Evolutionary conservation across 352 stramenopile species (phyloP), one percentile per base, ranked within the genome.

Genomic region (Phytophthora chlamydospora): DNA sequence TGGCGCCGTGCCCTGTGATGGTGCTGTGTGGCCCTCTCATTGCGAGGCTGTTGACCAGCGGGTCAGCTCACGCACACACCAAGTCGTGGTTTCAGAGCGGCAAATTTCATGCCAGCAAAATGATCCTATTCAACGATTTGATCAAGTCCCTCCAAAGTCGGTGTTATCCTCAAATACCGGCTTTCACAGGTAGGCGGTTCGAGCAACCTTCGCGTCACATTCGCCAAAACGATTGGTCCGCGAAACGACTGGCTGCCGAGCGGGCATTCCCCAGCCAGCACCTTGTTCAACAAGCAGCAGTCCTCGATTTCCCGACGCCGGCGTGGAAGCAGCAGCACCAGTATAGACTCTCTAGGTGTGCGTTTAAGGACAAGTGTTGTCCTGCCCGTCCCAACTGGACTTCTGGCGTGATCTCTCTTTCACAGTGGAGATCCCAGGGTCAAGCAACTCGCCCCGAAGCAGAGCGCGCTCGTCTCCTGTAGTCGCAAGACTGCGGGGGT

Each of bases 401-500:
- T 74, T 88, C 76, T 80, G 77, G 83, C 58, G 79, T 66, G 81
- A 84, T 77, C 83, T 82, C 80, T 78, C 80, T 78, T 93, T 92
- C 85, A 92, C 85, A 92, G 85, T 85, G 74, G 85, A 69, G 83
- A 79, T 91, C 82, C 83, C 80, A 82, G 83, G 75, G 83, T 87
- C 82, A 66, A 88, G 83, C 84, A 74, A 72, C 71, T 92, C 85
- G 81, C 85, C 85, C 85, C 82, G 78, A 95, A 56, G 64, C 40
- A 40, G 65, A 59, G 59, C 13, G 24, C 41, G 34, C 31, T 45
- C 41, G 52, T 61, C 16, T 54, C 76, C n/a, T 59, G 58, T 19
- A 67, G 53, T 58, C 42, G 58, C 13, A 66, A 70, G 55, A 44
- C 31, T n/a, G 49, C 33, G 35, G 54, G 36, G 6, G 6, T 47